Base-by-base conservation (phyloP, 2,329 filamentous ascomycete species). In the Trichocomaceae sp. region DNA sequence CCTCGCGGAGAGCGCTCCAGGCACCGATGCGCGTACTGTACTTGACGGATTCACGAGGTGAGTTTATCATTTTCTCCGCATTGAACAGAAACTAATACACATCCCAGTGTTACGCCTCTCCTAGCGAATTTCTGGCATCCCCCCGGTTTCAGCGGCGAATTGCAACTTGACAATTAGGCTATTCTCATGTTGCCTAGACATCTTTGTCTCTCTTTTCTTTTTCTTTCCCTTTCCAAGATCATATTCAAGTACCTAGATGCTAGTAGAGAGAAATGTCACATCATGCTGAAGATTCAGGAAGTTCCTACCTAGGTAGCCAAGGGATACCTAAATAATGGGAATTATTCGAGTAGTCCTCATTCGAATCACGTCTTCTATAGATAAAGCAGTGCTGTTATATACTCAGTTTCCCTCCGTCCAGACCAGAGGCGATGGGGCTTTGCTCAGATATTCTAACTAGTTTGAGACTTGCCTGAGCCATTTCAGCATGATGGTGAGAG, bases 21-120 rank as follows among this genome's bases (percentile, higher is more conserved):
- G 89, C 1, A 93, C 88, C 59, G 91, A 96, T 74, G 91, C 91
- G 2, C 95, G 91, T 86, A 87, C 86, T 10, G 88, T 96, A 29
- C 84, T 87, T 67, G 84, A 92, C 68, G 88, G 89, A 10, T 82
- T 83, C 66, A 93, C 90, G 5, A 92, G 87, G 87, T 89, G 75
- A 62, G 58, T 33, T 53, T 19, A 9, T 17, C 46, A 37, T 9
- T 41, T 20, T 33, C 5, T 33, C 4, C 33, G 15, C 33, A 39
- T 13, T 31, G 12, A 44, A 22, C 42, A 19, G 19, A 45, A 26
- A 35, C 37, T 57, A 15, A 57, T 26, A 4, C 8, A 5, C 4
- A 26, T 29, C 50, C 59, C 65, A 95, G 89, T 72, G 83, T 96
- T 55, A 95, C 91, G 13, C 88, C 91, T 12, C 73, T 96, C 63